Percentiles rank a stretch among this genome's conserved stretches.
phyloP scores from a whole-genome alignment of 1,284 basidiomycete genomes.

The Rhodotorula sp. region DNA sequence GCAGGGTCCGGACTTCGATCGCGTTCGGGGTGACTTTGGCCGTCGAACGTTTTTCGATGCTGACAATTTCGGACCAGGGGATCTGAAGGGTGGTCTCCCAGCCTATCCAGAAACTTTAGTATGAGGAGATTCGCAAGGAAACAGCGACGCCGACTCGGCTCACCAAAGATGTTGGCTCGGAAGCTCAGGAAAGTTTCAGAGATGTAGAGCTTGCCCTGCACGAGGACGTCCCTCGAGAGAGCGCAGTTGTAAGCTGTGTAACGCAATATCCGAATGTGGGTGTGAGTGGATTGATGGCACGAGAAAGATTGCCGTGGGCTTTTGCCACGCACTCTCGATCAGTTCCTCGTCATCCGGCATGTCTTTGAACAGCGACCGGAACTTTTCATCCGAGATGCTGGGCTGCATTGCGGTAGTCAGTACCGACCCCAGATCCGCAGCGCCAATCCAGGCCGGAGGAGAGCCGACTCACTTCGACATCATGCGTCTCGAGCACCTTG shows the following conservation, averaged over 20 bases:
- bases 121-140: conserved; percentile 45
- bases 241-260: conserved; percentile 77
- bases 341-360: conserved; percentile 34
- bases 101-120: neutral
- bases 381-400: conserved; percentile 29
- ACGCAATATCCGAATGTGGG: accelerated
- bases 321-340: conserved; percentile 28
- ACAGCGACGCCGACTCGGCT: conserved; percentile 47
- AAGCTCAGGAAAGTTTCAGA: conserved; percentile 98
- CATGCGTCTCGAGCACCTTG: conserved; percentile 19
- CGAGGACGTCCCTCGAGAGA: conserved; percentile 87
- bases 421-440: neutral
- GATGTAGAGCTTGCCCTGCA: conserved; percentile 92
- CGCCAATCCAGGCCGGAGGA: neutral
- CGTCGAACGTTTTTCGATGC: conserved; percentile 56
- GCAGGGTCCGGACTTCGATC: conserved; percentile 81
- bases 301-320: neutral
- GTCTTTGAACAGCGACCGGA: conserved; percentile 31
- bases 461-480: conserved; percentile 9
- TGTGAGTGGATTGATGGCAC: no score
- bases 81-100: conserved; percentile 32
- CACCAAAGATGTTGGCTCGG: conserved; percentile 95
- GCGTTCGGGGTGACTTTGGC: conserved; percentile 98
- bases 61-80: conserved; percentile 36
- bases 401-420: conserved; percentile 1